Conservation (phyloP, 768 basidiomycete genomes). For the Lentinus brumalis region DNA sequence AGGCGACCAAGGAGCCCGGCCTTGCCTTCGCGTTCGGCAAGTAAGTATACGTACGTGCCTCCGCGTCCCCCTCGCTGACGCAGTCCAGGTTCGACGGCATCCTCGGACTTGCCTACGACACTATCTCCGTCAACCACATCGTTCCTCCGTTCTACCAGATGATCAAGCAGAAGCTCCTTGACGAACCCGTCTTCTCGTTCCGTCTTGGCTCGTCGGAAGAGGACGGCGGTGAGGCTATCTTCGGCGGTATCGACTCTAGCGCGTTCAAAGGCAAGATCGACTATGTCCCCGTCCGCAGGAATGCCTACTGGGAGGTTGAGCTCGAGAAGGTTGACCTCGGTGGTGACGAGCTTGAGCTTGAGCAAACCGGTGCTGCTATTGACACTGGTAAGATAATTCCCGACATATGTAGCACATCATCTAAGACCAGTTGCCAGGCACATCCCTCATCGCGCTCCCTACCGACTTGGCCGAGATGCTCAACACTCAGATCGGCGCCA, state of each 20-base stretch:
- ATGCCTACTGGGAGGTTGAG: slow-evolving; percentile 99
- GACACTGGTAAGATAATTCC: slow-evolving; percentile 63
- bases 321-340: slow-evolving; percentile 87
- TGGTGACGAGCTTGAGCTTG: slow-evolving; percentile 83
- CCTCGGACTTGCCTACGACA: slow-evolving; percentile 91
- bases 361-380: slow-evolving; percentile 92
- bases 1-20: slow-evolving; percentile 94
- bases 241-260: slow-evolving; percentile 81
- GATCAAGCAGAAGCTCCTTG: slow-evolving; percentile 80
- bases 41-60: slow-evolving; percentile 44
- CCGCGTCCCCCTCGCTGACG: not conserved
- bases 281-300: slow-evolving; percentile 91
- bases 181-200: slow-evolving; percentile 92
- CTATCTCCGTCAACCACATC: slow-evolving; percentile 92
- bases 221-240: slow-evolving; percentile 89
- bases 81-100: slow-evolving; percentile 86
- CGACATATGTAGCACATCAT: too few relatives aligned
- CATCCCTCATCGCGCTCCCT: slow-evolving; percentile 91
- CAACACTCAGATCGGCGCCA: slow-evolving; percentile 93
- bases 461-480: slow-evolving; percentile 97
- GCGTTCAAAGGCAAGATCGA: slow-evolving; percentile 80
- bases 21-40: slow-evolving; percentile 97
- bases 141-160: slow-evolving; percentile 94
- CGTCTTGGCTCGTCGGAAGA: slow-evolving; percentile 82
- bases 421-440: slow-evolving; percentile 50